Evolutionary conservation across 2,329 filamentous ascomycete species (phyloP), one percentile per base, ranked within the genome.

Genomic region (Zymoseptoria pseudotritici): DNA sequence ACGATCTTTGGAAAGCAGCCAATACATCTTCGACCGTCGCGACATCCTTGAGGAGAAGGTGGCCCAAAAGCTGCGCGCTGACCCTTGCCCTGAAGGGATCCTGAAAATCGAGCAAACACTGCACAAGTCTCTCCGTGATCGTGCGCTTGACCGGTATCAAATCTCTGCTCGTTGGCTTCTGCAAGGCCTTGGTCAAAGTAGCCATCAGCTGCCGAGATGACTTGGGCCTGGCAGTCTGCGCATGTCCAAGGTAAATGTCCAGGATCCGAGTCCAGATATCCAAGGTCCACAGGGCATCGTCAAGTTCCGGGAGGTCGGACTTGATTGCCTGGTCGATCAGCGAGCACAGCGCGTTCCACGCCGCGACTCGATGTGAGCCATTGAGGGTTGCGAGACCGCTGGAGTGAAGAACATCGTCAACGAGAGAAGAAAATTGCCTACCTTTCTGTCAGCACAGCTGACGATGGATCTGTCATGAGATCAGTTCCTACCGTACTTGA

Each of bases 331-430:
- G 70, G 57, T 79, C 75, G 42, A 80, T 71, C 46, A 79, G 66
- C 6, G 75, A 74, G 62, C 77, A 80, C 10, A 80, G 60, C 4
- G 77, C 70, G 65, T 80, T 80, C 64, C 75, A 79, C 49, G 78
- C 77, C 51, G 77, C 77, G 4, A 78, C 77, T 55, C 76, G 71
- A 64, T 80, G 77, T 17, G 73, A 69, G 42, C 70, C 67, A 51
- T 54, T 66, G 21, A 73, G 60, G 1, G 54, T 56, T 11, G 61
- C 50, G 31, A 54, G 57, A 50, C 55, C 55, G 62, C 58, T 55
- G 52, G 69, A 66, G 50, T 58, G 42, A 26, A 69, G 59, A 29
- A 69, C 62, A 53, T 63, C 29, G 49, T 67, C 57, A 22, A 70
- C 52, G 20, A 61, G 61, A 53, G 19, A 24, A 11, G 59, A 26